Evolutionary conservation across 2,329 filamentous ascomycete genomes (phyloP), one percentile per base, ranked within the genome.

Genomic region (Neoascochyta sp.): DNA sequence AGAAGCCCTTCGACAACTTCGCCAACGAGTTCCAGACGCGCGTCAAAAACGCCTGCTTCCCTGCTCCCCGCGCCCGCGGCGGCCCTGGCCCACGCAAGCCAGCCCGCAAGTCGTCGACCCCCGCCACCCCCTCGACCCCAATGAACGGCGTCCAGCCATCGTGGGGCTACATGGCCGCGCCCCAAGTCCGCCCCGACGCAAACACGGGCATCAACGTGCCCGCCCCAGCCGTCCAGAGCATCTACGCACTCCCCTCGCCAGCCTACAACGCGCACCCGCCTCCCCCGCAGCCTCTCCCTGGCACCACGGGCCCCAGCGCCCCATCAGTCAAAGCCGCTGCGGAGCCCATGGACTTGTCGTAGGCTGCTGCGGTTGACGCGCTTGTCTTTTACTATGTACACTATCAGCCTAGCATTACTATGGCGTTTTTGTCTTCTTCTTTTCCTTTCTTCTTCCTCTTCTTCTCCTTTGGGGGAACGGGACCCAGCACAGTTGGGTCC

Each of bases 1-100:
- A 57, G 32, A 60, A 59, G 29, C 55, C 54, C 2, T 62, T 59
- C 29, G 58, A 62, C 32, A 60, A 45, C 21, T 57, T 60, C 18
- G 55, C 57, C 1, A 39, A 26, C 5, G 58, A 62, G 16, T 52
- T 62, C 23, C 58, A 62, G 29, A 57, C 47, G 5, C 57, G 58
- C n/a, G 50, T 62, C 10, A 59, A 55, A 36, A 59, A 59, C 17
- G 57, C 57, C 0, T 57, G 49, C 32, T 52, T 47, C 21, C 55
- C 54, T 6, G 47, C 48, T 16, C 47, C 52, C 12, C 45, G 57
- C 23, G 39, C 47, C 3, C 44, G 47, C 19, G 46, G 52, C 10
- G 29, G 37, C 16, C 41, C 39, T 14, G 46, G 38, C 17, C 36
- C 27, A 7, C 31, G 34, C 24, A 53, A 50, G 29, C 36, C 25